These are phyloP conservation scores for Amylostereum areolatum DNA, from an alignment of 1,284 basidiomycete genomes.

Conservation along the genomic window DNA sequence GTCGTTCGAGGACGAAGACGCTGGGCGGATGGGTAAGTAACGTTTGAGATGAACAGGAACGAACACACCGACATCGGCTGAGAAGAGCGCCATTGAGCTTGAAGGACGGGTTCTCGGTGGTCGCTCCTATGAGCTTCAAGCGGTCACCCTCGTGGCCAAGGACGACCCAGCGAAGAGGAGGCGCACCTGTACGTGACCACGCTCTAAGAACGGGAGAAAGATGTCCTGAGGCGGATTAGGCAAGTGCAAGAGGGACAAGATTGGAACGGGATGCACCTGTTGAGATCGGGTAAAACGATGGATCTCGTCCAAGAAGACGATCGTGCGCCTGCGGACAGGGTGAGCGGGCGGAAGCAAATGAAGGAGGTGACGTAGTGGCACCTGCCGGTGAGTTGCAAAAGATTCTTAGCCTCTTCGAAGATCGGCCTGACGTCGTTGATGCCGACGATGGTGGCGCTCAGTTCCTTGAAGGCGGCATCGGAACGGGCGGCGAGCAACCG, in stretches of 20 bases:
- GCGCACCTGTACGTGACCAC: slow-evolving; percentile 67
- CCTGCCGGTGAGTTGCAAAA: slow-evolving; percentile 68
- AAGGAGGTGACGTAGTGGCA: slow-evolving; percentile 22
- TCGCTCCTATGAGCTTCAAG: slow-evolving; percentile 73
- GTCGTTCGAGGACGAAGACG: slow-evolving; percentile 58
- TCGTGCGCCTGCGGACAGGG: slow-evolving; percentile 55
- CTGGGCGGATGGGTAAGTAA: no score
- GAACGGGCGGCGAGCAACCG: slow-evolving; percentile 59
- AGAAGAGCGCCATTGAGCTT: slow-evolving; percentile 74
- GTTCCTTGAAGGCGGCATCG: slow-evolving; percentile 63
- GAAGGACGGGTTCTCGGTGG: slow-evolving; percentile 92
- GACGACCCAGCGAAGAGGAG: no score
- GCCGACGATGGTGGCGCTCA: slow-evolving; percentile 72
- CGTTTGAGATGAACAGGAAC: background rate
- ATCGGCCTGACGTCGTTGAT: slow-evolving; percentile 76
- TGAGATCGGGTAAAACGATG: slow-evolving; percentile 85
- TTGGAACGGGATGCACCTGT: slow-evolving; percentile 43
- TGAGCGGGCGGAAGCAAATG: background rate
- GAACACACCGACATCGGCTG: slow-evolving; percentile 70
- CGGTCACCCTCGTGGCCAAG: no score
- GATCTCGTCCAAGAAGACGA: slow-evolving; percentile 84
- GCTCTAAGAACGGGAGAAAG: slow-evolving; percentile 78
- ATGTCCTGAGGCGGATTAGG: slow-evolving; percentile 69
- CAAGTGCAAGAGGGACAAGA: background rate
- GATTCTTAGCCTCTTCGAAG: slow-evolving; percentile 76